These are phyloP conservation scores for Termitomyces titanicus DNA, from an alignment of 768 basidiomycete genomes.

Conservation along the genomic window DNA sequence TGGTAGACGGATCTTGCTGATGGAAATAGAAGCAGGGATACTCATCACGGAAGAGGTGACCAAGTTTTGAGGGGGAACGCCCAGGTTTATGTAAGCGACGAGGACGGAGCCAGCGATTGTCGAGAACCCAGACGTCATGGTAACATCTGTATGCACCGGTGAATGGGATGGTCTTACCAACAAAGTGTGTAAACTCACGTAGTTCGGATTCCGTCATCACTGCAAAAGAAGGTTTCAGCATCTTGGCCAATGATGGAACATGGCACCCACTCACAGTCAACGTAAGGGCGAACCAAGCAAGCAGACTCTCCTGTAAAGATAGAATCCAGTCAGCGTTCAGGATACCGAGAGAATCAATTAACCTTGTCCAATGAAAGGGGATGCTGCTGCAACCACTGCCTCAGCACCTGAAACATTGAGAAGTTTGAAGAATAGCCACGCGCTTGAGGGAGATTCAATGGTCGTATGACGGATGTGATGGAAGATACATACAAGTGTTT, in stretches of 20 bases:
- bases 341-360: background rate
- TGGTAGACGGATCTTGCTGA: conserved; percentile 83
- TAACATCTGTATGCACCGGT: conserved; percentile 42
- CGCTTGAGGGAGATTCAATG: conserved; percentile 36
- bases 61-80: conserved; percentile 75
- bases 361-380: conserved; percentile 92
- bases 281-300: conserved; percentile 80
- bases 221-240: conserved; percentile 10
- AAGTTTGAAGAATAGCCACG: conserved; percentile 91
- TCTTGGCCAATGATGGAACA: conserved; percentile 5
- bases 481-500: conserved; percentile 58
- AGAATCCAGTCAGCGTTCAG: background rate
- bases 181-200: conserved; percentile 32
- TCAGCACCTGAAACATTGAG: conserved; percentile 94
- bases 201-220: conserved; percentile 84
- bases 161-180: background rate
- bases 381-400: conserved; percentile 88
- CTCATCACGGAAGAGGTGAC: conserved; percentile 92
- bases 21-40: conserved; percentile 91
- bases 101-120: conserved; percentile 92
- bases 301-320: conserved; percentile 61
- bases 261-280: conserved; percentile 44
- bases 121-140: conserved; percentile 91
- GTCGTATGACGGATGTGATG: background rate
- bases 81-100: conserved; percentile 75